Percentiles rank a stretch among this genome's conserved stretches.
Conservation (phyloP, 805 yeast species). For the Pichia paraexigua region DNA sequence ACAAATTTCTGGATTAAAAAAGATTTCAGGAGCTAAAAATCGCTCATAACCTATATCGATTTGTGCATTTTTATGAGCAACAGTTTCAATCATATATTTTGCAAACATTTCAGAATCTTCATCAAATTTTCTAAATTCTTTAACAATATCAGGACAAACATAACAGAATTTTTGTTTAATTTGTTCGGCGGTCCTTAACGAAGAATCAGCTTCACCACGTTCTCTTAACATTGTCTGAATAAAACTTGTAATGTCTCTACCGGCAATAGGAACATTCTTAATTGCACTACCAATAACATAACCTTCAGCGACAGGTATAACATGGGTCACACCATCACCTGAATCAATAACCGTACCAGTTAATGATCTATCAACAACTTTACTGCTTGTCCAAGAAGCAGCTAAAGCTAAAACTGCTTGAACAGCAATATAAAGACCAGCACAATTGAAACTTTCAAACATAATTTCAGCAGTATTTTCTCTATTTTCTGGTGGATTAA, state of each 20-base stretch:
- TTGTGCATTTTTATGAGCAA: constrained; percentile 50
- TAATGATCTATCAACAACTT: constrained; percentile 87
- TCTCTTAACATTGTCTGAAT: constrained; percentile 92
- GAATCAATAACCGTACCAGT: constrained; percentile 98
- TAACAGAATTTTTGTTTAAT: constrained; percentile 96
- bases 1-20: constrained; percentile 96
- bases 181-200: constrained; percentile 90
- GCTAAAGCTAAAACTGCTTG: constrained; percentile 98
- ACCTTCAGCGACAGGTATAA: constrained; percentile 98
- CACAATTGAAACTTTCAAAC: constrained; percentile 98
- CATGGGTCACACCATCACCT: constrained; percentile 99
- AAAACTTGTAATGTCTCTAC: constrained; percentile 92
- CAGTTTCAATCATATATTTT: constrained; percentile 80
- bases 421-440: constrained; percentile 96
- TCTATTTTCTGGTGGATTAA: constrained; percentile 99
- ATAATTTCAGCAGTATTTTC: constrained; percentile 98
- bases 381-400: constrained; percentile 97
- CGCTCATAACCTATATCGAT: constrained; percentile 98
- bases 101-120: constrained; percentile 91
- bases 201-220: constrained; percentile 92
- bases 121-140: constrained; percentile 91
- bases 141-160: constrained; percentile 95
- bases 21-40: constrained; percentile 97
- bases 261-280: constrained; percentile 96
- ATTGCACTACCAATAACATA: constrained; percentile 97